A percentile compares a stretch with the other conserved stretches of the same genome.
Conservation (phyloP, 2,329 filamentous ascomycete species). For the Raffaelea albimanens region DNA sequence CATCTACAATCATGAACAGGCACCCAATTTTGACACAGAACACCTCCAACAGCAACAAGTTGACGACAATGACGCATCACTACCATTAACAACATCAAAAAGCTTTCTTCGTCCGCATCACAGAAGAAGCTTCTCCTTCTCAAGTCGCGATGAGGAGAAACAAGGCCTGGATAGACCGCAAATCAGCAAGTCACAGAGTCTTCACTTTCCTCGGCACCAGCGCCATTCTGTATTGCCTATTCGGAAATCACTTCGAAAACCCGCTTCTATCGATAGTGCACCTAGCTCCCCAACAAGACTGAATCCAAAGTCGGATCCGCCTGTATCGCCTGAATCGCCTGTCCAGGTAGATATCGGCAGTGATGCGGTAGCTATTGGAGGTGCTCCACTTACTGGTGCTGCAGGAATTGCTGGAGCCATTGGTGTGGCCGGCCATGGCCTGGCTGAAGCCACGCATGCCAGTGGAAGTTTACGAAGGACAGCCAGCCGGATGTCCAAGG, state of each 20-base stretch:
- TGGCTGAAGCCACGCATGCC: no score
- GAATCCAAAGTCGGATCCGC: not conserved
- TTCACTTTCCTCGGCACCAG: not conserved
- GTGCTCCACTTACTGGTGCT: no score
- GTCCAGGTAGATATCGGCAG: no score
- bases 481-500: constrained; percentile 11
- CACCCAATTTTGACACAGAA: not conserved
- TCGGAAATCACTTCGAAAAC: constrained; percentile 29
- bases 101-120: constrained; percentile 1
- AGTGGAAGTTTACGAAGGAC: constrained; percentile 10
- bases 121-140: constrained; percentile 9
- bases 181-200: not conserved
- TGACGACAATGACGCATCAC: not conserved
- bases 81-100: constrained; percentile 1
- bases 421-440: no score
- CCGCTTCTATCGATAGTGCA: constrained; percentile 2
- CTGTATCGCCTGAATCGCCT: no score
- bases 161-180: constrained; percentile 12
- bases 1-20: not conserved
- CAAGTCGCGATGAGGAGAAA: constrained; percentile 14
- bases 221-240: constrained; percentile 14
- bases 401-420: no score
- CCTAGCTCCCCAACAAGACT: not conserved
- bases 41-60: not conserved
- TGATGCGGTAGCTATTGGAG: no score